Base-by-base conservation (phyloP, 2,329 filamentous ascomycete species). In the Scedosporium apiospermum region DNA sequence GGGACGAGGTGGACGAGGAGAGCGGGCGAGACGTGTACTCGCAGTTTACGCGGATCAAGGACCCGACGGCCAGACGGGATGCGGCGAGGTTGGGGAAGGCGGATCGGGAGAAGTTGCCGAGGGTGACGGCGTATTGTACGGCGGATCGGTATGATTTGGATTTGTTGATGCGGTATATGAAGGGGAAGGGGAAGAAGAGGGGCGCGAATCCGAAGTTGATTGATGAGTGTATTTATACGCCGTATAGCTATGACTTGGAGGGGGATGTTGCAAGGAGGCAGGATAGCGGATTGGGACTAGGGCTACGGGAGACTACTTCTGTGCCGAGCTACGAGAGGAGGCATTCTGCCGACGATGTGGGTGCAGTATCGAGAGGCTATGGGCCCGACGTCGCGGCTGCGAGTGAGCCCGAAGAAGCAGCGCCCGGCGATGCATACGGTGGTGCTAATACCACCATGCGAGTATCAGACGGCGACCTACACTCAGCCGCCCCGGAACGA, bases 41-140 rank as follows among this genome's bases (percentile, higher is more conserved):
- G 27, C 95, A 99, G 74, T 98, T 97, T 73, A 96, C 93, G 7
- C 85, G 95, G 55, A 99, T 99, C 76, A 98, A 98, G 74, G 95
- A 99, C 71, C 93, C 93, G 0, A 96, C 89, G 0, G 95, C 95
- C 7, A 82, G 95, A 65, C 85, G 95, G 69, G 93, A 98, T 80
- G 95, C 95, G 16, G 95, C 95, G 30, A 82, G 93, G 63, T 76
- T 99, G 49, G 95, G 95, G 44, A 99, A 98, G 74, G 93, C 93
- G 46, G 95, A 99, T 73, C 84, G 95, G 63, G 89, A 91, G 66
- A 84, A 88, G 66, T 77, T 99, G 63, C 95, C 95, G 4, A 82
- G 95, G 65, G 95, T 99, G 14, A 98, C 95, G 46, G 95, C 95
- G 44, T 99, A 98, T 77, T 98, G 93, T 72, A 97, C 95, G 0